phyloP scores from a whole-genome alignment of 768 basidiomycete genomes.

The Crepidotus variabilis region DNA sequence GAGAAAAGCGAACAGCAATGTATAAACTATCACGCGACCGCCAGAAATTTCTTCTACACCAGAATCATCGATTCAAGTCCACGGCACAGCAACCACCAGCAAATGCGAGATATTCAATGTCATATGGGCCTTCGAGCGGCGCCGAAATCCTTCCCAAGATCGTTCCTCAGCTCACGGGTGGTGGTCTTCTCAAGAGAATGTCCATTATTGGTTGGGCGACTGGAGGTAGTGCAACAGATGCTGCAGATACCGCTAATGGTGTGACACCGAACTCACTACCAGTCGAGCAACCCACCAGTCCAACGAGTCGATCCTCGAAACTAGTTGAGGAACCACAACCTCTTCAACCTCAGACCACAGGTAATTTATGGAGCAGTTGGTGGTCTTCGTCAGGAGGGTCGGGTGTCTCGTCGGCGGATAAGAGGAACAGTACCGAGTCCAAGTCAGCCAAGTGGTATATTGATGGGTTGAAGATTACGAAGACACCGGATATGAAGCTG shows the following conservation, averaged over 20 bases:
- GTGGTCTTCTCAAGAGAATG: constrained; percentile 62
- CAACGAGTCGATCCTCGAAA: constrained; percentile 26
- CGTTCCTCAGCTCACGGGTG: constrained; percentile 74
- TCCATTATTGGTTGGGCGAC: constrained; percentile 63
- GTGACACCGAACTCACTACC: constrained; percentile 32
- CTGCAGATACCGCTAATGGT: constrained; percentile 29
- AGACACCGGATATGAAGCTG: constrained; percentile 53
- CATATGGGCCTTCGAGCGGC: constrained; percentile 59
- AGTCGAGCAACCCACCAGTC: constrained; percentile 10
- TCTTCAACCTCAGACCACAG: constrained; percentile 65
- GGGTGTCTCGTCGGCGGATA: constrained; percentile 26
- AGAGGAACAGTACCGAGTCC: constrained; percentile 31
- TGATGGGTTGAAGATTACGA: constrained; percentile 52
- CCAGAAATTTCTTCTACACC: constrained; percentile 64
- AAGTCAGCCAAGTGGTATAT: constrained; percentile 63
- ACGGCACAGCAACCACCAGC: constrained; percentile 20
- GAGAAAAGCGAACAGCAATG: constrained; percentile 63
- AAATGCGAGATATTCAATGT: constrained; percentile 40
- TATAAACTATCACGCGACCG: constrained; percentile 54
- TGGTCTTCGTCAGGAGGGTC: constrained; percentile 69
- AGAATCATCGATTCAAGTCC: constrained; percentile 42
- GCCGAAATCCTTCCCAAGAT: constrained; percentile 58
- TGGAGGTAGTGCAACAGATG: constrained; percentile 29
- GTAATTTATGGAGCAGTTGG: constrained; percentile 73
- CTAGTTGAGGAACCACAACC: constrained; percentile 31